Percentiles rank a stretch among this genome's conserved stretches.
phyloP scores from a whole-genome alignment of 257 asterid species.

The Gentiana straminea region DNA sequence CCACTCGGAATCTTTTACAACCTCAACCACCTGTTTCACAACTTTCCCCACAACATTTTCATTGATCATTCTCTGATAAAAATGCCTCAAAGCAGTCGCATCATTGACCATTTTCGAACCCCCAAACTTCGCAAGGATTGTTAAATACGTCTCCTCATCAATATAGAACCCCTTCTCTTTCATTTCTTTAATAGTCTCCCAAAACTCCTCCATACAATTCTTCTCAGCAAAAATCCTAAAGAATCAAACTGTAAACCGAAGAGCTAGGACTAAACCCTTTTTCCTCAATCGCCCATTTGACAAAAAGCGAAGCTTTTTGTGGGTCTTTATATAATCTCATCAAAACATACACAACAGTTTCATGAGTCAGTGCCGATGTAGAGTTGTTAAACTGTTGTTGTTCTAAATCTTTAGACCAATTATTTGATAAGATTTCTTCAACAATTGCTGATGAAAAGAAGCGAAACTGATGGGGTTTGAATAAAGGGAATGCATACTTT shows the following conservation, averaged over 20 bases:
- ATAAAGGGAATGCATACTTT: constrained; percentile 12
- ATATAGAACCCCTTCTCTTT: constrained; percentile 61
- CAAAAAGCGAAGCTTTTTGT: constrained; percentile 39
- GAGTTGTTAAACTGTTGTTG: constrained; percentile 17
- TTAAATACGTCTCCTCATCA: constrained; percentile 66
- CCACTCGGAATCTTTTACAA: constrained; percentile 43
- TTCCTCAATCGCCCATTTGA: constrained; percentile 46
- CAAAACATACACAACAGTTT: constrained; percentile 50
- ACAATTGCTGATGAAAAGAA: constrained; percentile 36
- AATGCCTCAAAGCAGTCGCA: constrained; percentile 62
- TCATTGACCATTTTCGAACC: constrained; percentile 54
- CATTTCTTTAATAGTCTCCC: constrained; percentile 72
- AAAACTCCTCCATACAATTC: constrained; percentile 55
- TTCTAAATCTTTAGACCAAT: constrained; percentile 43
- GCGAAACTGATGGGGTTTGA: constrained; percentile 16
- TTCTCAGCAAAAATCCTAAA: constrained; percentile 54
- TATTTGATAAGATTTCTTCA: constrained; percentile 41
- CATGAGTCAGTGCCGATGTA: constrained; percentile 42
- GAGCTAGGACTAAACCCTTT: constrained; percentile 72
- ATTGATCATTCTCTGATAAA: constrained; percentile 51
- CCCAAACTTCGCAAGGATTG: constrained; percentile 37
- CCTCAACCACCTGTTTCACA: constrained; percentile 53
- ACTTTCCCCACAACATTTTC: constrained; percentile 54
- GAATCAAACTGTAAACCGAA: constrained; percentile 58
- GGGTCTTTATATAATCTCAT: constrained; percentile 69